Conservation (phyloP, 1,284 basidiomycete genomes). For the Moesziomyces sp. region DNA sequence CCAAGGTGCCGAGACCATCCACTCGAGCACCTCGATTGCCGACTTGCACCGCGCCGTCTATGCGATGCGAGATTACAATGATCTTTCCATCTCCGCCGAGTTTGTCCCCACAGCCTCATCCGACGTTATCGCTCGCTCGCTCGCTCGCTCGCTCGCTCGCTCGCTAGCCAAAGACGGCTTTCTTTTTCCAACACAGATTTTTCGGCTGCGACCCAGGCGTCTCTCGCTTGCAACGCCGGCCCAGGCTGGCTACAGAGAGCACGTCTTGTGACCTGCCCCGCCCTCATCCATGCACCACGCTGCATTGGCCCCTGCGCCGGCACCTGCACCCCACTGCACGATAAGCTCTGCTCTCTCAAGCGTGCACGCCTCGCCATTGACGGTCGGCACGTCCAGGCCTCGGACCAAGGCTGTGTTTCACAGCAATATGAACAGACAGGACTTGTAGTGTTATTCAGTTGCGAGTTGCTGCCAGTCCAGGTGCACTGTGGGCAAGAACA, state of each 20-base stretch:
- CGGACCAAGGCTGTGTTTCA: too few species aligned
- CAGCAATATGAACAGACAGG: too few species aligned
- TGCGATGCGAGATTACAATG: neutral
- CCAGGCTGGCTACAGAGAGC: neutral
- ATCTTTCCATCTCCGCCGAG: neutral
- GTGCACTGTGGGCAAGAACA: too few species aligned
- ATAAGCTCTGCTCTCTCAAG: too few species aligned
- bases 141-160: too few species aligned
- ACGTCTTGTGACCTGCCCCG: slow-evolving; percentile 35
- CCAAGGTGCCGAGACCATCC: neutral
- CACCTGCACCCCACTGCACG: slow-evolving; percentile 1
- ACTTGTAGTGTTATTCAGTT: too few species aligned
- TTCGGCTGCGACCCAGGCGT: neutral
- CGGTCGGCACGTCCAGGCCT: too few species aligned
- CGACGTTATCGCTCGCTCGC: neutral
- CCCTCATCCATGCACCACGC: neutral
- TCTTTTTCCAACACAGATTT: neutral
- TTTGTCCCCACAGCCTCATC: neutral
- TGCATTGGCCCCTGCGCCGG: slow-evolving; percentile 27
- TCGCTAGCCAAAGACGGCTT: neutral
- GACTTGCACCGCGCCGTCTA: neutral
- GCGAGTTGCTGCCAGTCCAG: too few species aligned
- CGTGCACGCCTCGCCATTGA: too few species aligned
- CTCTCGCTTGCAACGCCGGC: neutral
- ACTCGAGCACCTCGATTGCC: neutral